Base-by-base conservation (phyloP, 1,139 yeast genomes). In the Ogataea hybrid region DNA sequence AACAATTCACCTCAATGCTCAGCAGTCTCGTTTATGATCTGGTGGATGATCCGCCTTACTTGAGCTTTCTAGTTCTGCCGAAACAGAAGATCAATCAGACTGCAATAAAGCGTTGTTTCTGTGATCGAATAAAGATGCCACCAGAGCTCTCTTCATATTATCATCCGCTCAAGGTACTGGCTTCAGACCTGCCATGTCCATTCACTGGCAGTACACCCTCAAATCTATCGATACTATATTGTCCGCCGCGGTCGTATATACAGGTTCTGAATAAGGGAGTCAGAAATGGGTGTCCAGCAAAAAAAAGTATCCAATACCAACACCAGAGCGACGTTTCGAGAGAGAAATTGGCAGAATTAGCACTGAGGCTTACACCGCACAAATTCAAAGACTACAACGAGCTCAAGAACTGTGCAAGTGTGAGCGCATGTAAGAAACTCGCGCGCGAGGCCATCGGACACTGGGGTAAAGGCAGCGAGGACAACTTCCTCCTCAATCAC, bases 1-100 rank as follows among this genome's bases (percentile, higher is more conserved):
- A 74, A 42, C 96, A 87, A 58, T 65, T 69, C 28, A 68, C 73
- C 0, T 89, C 96, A 0, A 45, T 87, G 3, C 62, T 81, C 29
- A 77, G 74, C 49, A 63, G 79, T 3, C 58, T 81, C 4, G 71
- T 77, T 2, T 65, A 75, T 35, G 52, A 54, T 2, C 48, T 80
- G 25, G 57, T 81, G 6, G 59, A 58, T 35, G 33, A 37, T 15
- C 57, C 64, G 6, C 59, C 69, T 15, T 58, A 80, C 3, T 59
- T 89, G 15, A 64, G 68, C 23, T 77, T 71, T 50, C 53, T 89
- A 38, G 75, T 87, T 0, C 54, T 86, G 0, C 82, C 83, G 0
- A 52, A 58, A 5, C 52, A 58, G 3, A 66, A 67, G 39, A 54
- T 58, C 29, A 49, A 57, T 14, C 35, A 32, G 0, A 49, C 37